Evolutionary conservation across 129 eudicot species (phyloP), one percentile per base, ranked within the genome.

Genomic region (Flaveria sonorensis): DNA sequence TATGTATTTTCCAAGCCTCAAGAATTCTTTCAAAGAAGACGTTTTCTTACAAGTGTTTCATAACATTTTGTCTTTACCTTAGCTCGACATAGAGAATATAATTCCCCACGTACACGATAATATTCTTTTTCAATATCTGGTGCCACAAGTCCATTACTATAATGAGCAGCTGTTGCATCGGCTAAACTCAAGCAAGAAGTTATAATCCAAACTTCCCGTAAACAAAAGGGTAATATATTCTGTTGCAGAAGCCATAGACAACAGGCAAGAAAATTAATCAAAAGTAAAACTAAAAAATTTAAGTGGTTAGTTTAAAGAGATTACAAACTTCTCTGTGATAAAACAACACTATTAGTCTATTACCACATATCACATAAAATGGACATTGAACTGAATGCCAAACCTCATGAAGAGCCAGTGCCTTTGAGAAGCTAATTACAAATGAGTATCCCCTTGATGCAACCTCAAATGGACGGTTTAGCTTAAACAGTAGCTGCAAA

Each of bases 131-230:
- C 99, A 60, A 88, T 79, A 74, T 94, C 99, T 55, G 93, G 86
- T 62, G 88, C 85, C 85, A 87, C 96, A 77, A 71, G 74, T 61
- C 96, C 99, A 70, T 87, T 93, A 75, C 81, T 83, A 76, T 81
- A 87, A 73, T 77, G 85, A 71, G 96, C 83, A 57, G 96, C 73
- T 53, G 97, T 91, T 52, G 93, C 92, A 77, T 85, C 62, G 51
- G 90, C 87, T 84, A 94, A 86, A 77, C 81, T 84, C 92, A 94
- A 87, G 86, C 93, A 91, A 70, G 99, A 93, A 71, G 93, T 89
- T 78, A 91, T 82, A 32, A 94, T 92, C 99, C 99, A 94, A 36
- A 89, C 96, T 91, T 94, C 99, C 70, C 96, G 96, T 88, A 87
- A 57, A 79, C 96, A 94, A 80, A 94, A 94, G 67, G 97, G 99